Evolutionary conservation across 768 basidiomycete species (phyloP).

Genomic region (Multifurca ochricompacta): DNA sequence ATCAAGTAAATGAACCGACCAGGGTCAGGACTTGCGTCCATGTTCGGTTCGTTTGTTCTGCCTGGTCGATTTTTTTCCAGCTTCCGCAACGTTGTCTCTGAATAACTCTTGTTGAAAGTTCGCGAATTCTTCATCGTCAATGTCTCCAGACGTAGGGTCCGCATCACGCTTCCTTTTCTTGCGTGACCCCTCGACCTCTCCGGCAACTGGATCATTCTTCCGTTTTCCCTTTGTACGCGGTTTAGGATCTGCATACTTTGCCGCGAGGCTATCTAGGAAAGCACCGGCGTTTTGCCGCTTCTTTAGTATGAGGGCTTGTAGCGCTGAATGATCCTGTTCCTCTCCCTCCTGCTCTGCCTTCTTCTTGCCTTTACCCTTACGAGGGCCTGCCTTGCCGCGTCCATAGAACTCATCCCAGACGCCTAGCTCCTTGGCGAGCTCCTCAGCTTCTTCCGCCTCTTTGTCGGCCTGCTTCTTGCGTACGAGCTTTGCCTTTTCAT

Average conservation of each 20-base stretch:
- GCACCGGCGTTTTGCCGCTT: slow-evolving; percentile 60
- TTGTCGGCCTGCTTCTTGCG: slow-evolving; percentile 67
- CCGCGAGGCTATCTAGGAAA: slow-evolving; percentile 69
- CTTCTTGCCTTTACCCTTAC: slow-evolving; percentile 47
- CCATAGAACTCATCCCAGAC: slow-evolving; percentile 95
- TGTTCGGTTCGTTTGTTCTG: slow-evolving; percentile 15
- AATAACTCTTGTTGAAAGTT: slow-evolving; percentile 52
- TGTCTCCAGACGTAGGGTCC: slow-evolving; percentile 42
- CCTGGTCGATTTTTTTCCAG: slow-evolving; percentile 3
- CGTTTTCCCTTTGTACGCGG: slow-evolving; percentile 32
- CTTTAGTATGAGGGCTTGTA: slow-evolving; percentile 79
- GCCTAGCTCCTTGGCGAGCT: slow-evolving; percentile 76
- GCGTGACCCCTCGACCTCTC: slow-evolving; percentile 33
- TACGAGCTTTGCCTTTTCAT: slow-evolving; percentile 69
- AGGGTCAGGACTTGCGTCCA: slow-evolving; percentile 6
- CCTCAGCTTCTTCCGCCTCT: slow-evolving; percentile 81
- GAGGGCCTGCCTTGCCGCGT: slow-evolving; percentile 55
- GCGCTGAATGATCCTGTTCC: slow-evolving; percentile 53
- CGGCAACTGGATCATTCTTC: slow-evolving; percentile 37
- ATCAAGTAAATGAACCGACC: background rate
- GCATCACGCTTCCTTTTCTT: slow-evolving; percentile 40
- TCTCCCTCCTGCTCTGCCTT: slow-evolving; percentile 32
- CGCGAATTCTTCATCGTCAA: slow-evolving; percentile 59
- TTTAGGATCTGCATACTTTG: slow-evolving; percentile 57
- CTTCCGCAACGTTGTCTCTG: slow-evolving; percentile 30